A percentile compares a stretch with the other conserved stretches of the same genome.
Conservation (phyloP, 495 filamentous ascomycete genomes). For the Neurospora sublineolata region DNA sequence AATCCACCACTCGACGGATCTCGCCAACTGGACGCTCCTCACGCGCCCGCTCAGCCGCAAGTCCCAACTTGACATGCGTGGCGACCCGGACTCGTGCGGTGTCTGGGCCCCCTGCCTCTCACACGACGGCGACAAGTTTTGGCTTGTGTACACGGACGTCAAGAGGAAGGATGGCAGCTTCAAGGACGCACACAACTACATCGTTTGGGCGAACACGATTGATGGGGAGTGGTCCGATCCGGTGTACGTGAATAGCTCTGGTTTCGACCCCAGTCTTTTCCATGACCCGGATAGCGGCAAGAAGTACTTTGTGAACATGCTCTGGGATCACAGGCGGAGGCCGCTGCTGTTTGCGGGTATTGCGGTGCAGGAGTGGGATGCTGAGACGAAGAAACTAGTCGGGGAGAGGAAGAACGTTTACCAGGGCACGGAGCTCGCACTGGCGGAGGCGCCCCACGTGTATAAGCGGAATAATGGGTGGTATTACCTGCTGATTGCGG, state of each 20-base stretch:
- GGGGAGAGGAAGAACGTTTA: conserved; percentile 42
- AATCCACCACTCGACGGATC: conserved; percentile 46
- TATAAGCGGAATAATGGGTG: conserved; percentile 52
- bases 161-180: conserved; percentile 46
- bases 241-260: conserved; percentile 39
- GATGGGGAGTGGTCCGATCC: conserved; percentile 47
- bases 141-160: conserved; percentile 44
- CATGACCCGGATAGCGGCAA: conserved; percentile 41
- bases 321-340: conserved; percentile 40
- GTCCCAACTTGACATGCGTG: conserved; percentile 51
- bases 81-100: conserved; percentile 46
- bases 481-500: conserved; percentile 59
- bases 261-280: conserved; percentile 49
- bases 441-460: conserved; percentile 53
- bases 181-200: conserved; percentile 47
- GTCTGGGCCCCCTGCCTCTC: conserved; percentile 53
- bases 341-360: conserved; percentile 35
- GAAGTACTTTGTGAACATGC: conserved; percentile 46
- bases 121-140: conserved; percentile 47
- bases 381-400: conserved; percentile 29
- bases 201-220: conserved; percentile 33
- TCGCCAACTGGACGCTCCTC: conserved; percentile 48
- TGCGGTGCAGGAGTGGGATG: conserved; percentile 39
- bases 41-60: conserved; percentile 47
- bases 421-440: conserved; percentile 39